A percentile compares a stretch with the other conserved stretches of the same genome.
These are phyloP conservation scores for Saturnispora halmiae DNA, from an alignment of 805 yeast genomes.

Conservation along the genomic window DNA sequence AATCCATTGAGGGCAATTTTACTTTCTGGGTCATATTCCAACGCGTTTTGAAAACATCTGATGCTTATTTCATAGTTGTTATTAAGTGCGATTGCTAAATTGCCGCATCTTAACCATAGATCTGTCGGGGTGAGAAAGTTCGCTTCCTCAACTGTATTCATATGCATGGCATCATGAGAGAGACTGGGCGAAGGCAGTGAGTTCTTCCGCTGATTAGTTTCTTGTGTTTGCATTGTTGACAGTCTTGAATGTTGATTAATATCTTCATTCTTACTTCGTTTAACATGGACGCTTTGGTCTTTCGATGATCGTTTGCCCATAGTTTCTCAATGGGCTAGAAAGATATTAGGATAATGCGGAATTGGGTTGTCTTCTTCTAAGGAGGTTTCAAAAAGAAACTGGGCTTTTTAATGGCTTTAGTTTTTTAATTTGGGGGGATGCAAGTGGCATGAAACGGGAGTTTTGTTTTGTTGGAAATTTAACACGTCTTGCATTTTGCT, in stretches of 20 bases:
- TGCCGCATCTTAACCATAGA: constrained; percentile 42
- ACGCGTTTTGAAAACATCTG: constrained; percentile 35
- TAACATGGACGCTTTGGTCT: no score
- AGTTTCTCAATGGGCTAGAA: no score
- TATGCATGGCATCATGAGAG: not conserved
- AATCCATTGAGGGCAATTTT: constrained; percentile 36
- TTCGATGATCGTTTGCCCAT: no score
- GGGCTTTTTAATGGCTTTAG: not conserved
- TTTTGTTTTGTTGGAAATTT: not conserved
- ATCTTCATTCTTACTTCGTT: no score
- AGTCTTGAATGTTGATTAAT: no score
- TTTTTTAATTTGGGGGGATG: not conserved
- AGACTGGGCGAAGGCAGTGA: not conserved
- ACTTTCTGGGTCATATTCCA: constrained; percentile 34
- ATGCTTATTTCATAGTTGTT: constrained; percentile 32
- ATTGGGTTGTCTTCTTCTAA: no score
- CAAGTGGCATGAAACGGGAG: not conserved
- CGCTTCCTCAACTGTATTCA: not conserved
- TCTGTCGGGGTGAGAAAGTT: not conserved
- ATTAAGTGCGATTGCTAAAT: constrained; percentile 37
- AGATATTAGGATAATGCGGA: no score
- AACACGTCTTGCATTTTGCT: not conserved
- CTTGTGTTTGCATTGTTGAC: no score
- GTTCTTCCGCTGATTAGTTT: no score
- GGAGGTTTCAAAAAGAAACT: not conserved